Evolutionary conservation across 2,329 filamentous ascomycete genomes (phyloP).

Genomic region (Stagonosporopsis vannaccii): DNA sequence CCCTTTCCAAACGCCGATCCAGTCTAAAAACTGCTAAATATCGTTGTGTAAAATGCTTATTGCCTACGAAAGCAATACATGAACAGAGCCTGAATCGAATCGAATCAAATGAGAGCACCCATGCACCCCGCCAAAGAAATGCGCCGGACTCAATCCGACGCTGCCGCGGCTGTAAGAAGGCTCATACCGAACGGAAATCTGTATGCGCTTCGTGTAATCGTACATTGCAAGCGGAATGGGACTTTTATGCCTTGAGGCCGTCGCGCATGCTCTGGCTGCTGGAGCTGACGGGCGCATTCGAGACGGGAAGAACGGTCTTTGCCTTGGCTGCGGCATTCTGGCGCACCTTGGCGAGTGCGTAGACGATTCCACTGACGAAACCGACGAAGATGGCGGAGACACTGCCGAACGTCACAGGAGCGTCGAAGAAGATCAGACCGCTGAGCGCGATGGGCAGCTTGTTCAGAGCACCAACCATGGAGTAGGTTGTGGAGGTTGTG

Average conservation of each 20-base stretch:
- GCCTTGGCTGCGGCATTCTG: constrained; percentile 73
- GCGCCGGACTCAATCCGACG: constrained; percentile 32
- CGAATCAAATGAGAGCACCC: not conserved
- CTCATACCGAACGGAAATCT: constrained; percentile 19
- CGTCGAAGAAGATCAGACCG: constrained; percentile 93
- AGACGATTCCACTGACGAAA: constrained; percentile 91
- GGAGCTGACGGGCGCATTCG: constrained; percentile 78
- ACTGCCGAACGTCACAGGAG: constrained; percentile 89
- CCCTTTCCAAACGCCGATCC: constrained; percentile 9
- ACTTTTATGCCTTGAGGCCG: constrained; percentile 66
- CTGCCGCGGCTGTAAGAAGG: constrained; percentile 18
- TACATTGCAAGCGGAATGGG: not conserved
- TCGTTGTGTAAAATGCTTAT: constrained; percentile 9
- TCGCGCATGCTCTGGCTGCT: constrained; percentile 92
- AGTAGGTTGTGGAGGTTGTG: constrained; percentile 97
- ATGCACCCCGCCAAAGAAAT: not conserved
- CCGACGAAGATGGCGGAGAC: constrained; percentile 91
- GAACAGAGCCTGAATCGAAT: not conserved
- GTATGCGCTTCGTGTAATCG: constrained; percentile 21
- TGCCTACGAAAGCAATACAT: constrained; percentile 7
- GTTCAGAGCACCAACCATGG: constrained; percentile 97
- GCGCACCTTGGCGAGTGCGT: constrained; percentile 84
- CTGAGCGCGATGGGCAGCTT: constrained; percentile 95
- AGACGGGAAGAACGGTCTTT: constrained; percentile 71
- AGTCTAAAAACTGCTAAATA: constrained; percentile 12